Conservation (phyloP, 2,329 filamentous ascomycete genomes). For the Cytospora piceicola region DNA sequence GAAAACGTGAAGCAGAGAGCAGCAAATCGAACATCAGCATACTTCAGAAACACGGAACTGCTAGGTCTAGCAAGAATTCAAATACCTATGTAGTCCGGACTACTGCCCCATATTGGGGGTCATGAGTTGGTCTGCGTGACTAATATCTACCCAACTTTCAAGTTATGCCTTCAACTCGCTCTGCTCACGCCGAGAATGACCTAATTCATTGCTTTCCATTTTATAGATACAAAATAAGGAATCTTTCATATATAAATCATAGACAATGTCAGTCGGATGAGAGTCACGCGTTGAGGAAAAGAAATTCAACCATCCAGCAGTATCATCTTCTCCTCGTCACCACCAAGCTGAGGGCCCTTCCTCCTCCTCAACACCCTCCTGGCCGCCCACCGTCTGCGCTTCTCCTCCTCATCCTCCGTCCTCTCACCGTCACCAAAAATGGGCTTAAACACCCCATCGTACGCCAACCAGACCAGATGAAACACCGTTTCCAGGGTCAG, state of each 20-base stretch:
- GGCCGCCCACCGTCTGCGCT: constrained; percentile 18
- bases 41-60: not conserved
- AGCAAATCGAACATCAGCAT: not conserved
- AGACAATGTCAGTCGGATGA: not conserved
- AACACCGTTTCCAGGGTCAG: constrained; percentile 56
- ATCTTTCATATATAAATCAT: not conserved
- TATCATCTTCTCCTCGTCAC: constrained; percentile 29
- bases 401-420: constrained; percentile 44
- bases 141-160: too few relatives aligned
- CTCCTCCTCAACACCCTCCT: constrained; percentile 16
- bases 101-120: too few relatives aligned
- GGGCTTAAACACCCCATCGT: constrained; percentile 54
- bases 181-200: not conserved
- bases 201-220: not conserved
- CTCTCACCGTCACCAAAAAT: constrained; percentile 88
- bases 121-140: too few relatives aligned
- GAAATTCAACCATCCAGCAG: not conserved
- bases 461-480: constrained; percentile 49
- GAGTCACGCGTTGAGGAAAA: not conserved
- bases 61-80: too few relatives aligned
- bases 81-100: too few relatives aligned
- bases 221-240: not conserved
- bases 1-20: not conserved
- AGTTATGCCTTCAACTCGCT: too few relatives aligned
- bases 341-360: constrained; percentile 4